Base-by-base conservation (phyloP, 116 monocot species). In the Trichopus zeylanicus region DNA sequence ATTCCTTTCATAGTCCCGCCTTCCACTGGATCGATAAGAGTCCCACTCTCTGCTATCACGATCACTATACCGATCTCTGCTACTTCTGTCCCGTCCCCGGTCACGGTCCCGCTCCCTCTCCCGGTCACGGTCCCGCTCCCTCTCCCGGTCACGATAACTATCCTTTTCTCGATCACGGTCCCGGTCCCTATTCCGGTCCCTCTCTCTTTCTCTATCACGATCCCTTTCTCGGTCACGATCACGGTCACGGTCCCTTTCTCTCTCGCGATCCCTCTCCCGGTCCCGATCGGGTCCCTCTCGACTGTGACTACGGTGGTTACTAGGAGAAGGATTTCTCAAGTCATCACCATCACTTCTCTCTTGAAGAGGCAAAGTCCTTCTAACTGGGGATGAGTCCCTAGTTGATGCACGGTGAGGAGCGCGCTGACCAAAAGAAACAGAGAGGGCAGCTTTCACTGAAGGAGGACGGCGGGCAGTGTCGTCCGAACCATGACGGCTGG, bases 331-430 rank as follows among this genome's bases (percentile, higher is more conserved):
- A 65, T 60, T 62, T 26, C 42, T 67, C 20, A 48, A 67, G 12
- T 64, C 74, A 21, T 66, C 70, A 48, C 52, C 27, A 4, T 51
- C 55, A 30, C 34, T 72, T 31, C 58, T 69, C 16, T 82, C 83
- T 21, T 57, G 73, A 12, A 68, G 57, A 1, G 77, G 62, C 23
- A 77, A 34, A 8, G 85, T 77, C 46, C 89, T 77, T 1, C 93
- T 60, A 33, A 93, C 80, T 24, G 93, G 93, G 7, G 93, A 93
- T 24, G 93, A 85, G 29, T 89, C 93, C 16, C 85, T 46, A 26
- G 93, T 89, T 5, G 93, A 93, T 22, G 93, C 89, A 56, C 93
- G 89, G 46, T 89, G 93, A 19, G 93, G 89, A 35, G 89, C 93
- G 11, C 93, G 77, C 56, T 93, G 93, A 24, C 93, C 93, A 66